Conservation (phyloP, 2,329 filamentous ascomycete species). For the Fusarium sp. region DNA sequence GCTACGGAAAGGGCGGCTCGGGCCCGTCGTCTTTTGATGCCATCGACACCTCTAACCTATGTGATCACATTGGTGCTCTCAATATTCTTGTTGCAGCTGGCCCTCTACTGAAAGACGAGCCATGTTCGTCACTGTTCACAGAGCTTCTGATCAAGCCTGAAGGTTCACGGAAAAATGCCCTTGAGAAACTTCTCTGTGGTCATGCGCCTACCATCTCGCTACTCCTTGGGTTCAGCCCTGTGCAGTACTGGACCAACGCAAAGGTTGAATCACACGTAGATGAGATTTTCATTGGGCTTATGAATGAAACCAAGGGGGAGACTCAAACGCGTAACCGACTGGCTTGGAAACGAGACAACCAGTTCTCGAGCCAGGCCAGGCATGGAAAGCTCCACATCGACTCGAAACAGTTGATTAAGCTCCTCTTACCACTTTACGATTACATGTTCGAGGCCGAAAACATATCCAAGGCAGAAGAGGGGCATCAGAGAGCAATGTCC, state of each 20-base stretch:
- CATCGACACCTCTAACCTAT: conserved; percentile 66
- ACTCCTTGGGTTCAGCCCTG: conserved; percentile 63
- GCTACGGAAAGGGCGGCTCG: conserved; percentile 54
- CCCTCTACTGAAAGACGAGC: conserved; percentile 60
- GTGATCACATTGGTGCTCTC: conserved; percentile 57
- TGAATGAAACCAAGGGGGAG: conserved; percentile 27
- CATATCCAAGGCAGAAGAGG: conserved; percentile 27
- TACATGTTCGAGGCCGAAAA: conserved; percentile 62
- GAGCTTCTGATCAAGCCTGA: conserved; percentile 58
- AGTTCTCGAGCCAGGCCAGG: conserved; percentile 47
- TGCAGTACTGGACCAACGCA: conserved; percentile 65
- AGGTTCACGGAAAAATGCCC: conserved; percentile 44
- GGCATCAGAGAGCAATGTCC: conserved; percentile 15
- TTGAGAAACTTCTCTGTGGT: conserved; percentile 61
- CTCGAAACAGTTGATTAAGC: conserved; percentile 53
- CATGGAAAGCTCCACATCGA: conserved; percentile 52
- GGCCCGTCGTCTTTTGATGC: conserved; percentile 64
- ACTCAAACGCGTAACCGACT: conserved; percentile 50
- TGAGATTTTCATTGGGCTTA: conserved; percentile 53
- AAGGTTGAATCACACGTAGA: conserved; percentile 57
- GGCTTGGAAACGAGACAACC: conserved; percentile 55
- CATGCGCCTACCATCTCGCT: conserved; percentile 62
- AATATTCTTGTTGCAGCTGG: conserved; percentile 57
- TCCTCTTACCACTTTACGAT: conserved; percentile 59
- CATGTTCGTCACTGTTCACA: conserved; percentile 63